Evolutionary conservation across 805 yeast genomes (phyloP), one percentile per base, ranked within the genome.

Genomic region (Yamadazyma tumulicola): DNA sequence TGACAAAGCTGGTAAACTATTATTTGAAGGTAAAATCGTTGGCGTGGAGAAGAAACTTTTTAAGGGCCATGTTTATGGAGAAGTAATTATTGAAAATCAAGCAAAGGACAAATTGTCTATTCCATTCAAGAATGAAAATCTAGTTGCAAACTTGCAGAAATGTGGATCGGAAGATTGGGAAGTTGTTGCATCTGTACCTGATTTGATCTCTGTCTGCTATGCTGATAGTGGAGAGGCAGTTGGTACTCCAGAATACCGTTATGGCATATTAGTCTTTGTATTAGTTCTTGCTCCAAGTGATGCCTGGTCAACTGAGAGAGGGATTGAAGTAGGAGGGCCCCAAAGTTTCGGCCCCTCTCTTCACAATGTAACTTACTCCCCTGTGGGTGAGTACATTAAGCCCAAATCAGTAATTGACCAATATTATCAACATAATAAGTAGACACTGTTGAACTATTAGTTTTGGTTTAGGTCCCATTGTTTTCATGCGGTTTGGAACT

Each of bases 51-150:
- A 61, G 31, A 62, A 57, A 30, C 45, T 69, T 9, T 47, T 52
- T 45, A 66, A 64, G 35, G 74, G 74, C 6, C 70, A 69, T 45
- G 58, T 57, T 7, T 69, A 61, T 48, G 75, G 76, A 16, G 67
- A 64, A 34, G 72, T 69, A n/a, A 41, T 49, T 9, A 56, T 67
- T 33, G 62, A 61, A 37, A 37, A 42, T 19, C 20, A 38, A 11
- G 35, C 34, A 4, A 37, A 9, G 35, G 40, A 26, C 25, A 35
- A 22, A 9, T 39, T 35, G 32, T 8, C 43, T n/a, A 69, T 70
- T 29, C 74, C 75, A 19, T 71, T 70, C 61, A 67, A 70, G 49
- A 70, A 71, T 43, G 75, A 71, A 42, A 70, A 70, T 47, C 63
- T 70, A 15, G 49, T 50, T 23, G 64, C 66, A 18, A 52, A 51